Evolutionary conservation across 2,329 filamentous ascomycete species (phyloP), one percentile per base, ranked within the genome.

Genomic region (Exophiala viscosa): DNA sequence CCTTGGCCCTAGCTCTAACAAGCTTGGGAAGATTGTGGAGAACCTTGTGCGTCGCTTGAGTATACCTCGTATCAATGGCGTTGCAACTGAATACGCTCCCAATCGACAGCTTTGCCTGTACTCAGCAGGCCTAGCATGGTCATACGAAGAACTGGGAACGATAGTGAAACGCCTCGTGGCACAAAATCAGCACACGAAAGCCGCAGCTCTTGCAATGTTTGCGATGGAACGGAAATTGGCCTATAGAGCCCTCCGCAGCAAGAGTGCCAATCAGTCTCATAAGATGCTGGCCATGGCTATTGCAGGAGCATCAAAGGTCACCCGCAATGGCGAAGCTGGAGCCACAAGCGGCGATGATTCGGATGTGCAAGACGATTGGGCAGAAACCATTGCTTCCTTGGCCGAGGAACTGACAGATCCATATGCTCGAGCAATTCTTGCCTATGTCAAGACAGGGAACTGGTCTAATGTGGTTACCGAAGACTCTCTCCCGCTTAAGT

Each of bases 321-420:
- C 18, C 8, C 28, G 17, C 17, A 45, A 20, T 41, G 46, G 34
- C n/a, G 48, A 50, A 5, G 36, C 31, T 17, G 48, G 20, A 23
- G 40, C 44, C 11, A 48, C 40, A 9, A 50, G 44, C 13, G 45
- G 39, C 32, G 52, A 52, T 15, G 57, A 62, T n/a, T 58, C 56
- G 6, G 52, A 60, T 45, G 70, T 77, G 28, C 80, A 80, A 51
- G 70, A 77, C 31, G 79, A 81, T 43, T 84, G 84, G 72, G 75
- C 80, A 57, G 78, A 83, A 55, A 79, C 82, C 39, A 84, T 82
- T 57, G 69, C 74, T 9, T 83, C 82, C 69, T 82, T 85, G 67
- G 78, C 79, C 18, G 80, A 81, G 55, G 80, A 84, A 60, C 76
- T 82, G 8, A 76, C 77, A 0, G 81, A 86, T 54, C 79, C 81